A percentile compares a stretch with the other conserved stretches of the same genome.
These are phyloP conservation scores for Claviceps quebecensis DNA, from an alignment of 2,329 filamentous ascomycete species.

Conservation along the genomic window DNA sequence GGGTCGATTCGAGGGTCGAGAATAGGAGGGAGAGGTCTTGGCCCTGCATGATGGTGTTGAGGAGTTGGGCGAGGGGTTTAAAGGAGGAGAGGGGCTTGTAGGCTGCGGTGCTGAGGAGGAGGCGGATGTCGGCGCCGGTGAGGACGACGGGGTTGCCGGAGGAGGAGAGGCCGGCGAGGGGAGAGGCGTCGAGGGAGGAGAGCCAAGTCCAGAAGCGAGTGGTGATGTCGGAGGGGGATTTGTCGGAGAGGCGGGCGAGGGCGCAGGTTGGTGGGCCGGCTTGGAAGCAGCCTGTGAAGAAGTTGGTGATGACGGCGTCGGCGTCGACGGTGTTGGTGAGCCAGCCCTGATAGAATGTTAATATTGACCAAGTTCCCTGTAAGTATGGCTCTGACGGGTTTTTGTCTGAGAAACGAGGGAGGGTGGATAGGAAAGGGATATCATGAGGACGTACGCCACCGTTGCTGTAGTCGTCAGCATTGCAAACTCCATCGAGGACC, in stretches of 20 bases:
- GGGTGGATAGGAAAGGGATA: neutral
- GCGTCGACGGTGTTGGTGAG: constrained; percentile 23
- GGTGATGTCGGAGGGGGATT: constrained; percentile 15
- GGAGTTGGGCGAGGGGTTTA: constrained; percentile 3
- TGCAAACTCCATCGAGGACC: constrained; percentile 25
- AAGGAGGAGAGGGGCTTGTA: constrained; percentile 16
- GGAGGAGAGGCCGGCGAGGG: constrained; percentile 10
- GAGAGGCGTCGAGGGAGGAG: constrained; percentile 14
- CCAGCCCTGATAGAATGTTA: constrained; percentile 16
- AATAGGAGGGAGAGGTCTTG: constrained; percentile 6
- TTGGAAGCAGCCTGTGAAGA: constrained; percentile 23
- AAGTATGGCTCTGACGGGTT: neutral
- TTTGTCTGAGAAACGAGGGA: neutral
- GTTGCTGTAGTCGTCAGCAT: constrained; percentile 23
- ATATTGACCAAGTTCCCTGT: too few relatives aligned
- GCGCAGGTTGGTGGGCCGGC: constrained; percentile 16
- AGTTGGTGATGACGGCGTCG: constrained; percentile 18
- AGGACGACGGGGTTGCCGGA: constrained; percentile 14
- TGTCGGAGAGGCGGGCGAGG: constrained; percentile 15
- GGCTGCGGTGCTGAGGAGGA: constrained; percentile 14
- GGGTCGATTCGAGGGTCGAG: neutral
- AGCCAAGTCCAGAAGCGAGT: constrained; percentile 19
- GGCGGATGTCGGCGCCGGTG: constrained; percentile 18
- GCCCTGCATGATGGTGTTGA: constrained; percentile 11
- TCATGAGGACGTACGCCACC: constrained; percentile 13